Evolutionary conservation across 1,284 basidiomycete species (phyloP).

Genomic region (Ustilago hordei): DNA sequence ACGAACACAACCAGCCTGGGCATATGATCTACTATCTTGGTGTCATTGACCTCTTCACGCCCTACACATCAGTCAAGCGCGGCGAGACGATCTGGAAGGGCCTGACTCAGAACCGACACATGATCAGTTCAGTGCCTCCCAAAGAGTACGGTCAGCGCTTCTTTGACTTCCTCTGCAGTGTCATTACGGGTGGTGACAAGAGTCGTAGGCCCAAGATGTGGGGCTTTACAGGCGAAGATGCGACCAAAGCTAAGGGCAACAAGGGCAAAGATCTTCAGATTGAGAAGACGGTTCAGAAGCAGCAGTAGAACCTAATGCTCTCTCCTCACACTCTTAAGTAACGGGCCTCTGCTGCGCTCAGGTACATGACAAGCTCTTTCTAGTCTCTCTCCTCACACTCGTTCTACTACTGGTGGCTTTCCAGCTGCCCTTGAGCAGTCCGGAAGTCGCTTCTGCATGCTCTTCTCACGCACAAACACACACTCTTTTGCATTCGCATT

Average conservation of each 20-base stretch:
- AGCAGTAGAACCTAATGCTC: conserved; percentile 19
- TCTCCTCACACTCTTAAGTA: background rate
- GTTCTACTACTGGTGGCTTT: background rate
- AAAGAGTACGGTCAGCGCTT: conserved; percentile 65
- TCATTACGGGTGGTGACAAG: conserved; percentile 55
- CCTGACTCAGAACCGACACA: conserved; percentile 72
- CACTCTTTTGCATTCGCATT: conserved; percentile 1
- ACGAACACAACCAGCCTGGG: conserved; percentile 81
- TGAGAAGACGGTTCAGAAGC: conserved; percentile 13
- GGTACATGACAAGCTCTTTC: background rate
- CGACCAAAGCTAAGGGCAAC: conserved; percentile 11
- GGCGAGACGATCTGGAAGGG: conserved; percentile 94
- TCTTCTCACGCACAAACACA: background rate
- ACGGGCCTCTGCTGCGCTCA: background rate
- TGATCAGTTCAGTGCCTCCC: conserved; percentile 65
- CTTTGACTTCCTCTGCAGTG: conserved; percentile 57
- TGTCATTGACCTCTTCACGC: conserved; percentile 74
- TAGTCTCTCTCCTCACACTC: conserved; percentile 1
- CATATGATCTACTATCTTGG: conserved; percentile 86
- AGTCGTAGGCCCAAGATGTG: conserved; percentile 53
- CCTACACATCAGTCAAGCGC: conserved; percentile 83
- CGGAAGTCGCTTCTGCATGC: background rate
- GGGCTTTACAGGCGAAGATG: conserved; percentile 34
- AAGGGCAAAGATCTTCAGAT: conserved; percentile 6
- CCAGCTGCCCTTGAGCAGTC: background rate